Percentiles rank a stretch among this genome's conserved stretches.
Conservation (phyloP, 768 basidiomycete genomes). For the Butyriboletus loyo region DNA sequence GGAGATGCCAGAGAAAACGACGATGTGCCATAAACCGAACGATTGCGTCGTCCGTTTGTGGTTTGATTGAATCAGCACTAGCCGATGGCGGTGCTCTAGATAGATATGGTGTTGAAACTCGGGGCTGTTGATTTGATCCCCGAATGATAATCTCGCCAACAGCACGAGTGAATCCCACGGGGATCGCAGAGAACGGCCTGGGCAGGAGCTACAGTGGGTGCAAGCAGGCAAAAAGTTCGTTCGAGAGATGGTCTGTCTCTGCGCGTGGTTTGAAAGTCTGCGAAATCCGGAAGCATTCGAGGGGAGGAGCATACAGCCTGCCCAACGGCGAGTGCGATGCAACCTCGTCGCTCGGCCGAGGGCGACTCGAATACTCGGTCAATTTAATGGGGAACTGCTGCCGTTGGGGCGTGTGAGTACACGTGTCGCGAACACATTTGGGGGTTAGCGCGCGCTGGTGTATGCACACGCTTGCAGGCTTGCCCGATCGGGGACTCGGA, state of each 20-base stretch:
- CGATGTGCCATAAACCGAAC: neutral
- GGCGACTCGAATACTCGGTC: constrained; percentile 2
- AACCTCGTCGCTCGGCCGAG: constrained; percentile 14
- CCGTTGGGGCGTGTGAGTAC: constrained; percentile 33
- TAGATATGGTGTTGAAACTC: neutral
- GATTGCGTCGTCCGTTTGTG: neutral
- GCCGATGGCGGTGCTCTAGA: constrained; percentile 16
- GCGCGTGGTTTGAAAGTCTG: constrained; percentile 21
- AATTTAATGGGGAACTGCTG: constrained; percentile 24
- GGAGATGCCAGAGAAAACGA: neutral
- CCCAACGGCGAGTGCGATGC: constrained; percentile 4
- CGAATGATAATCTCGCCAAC: constrained; percentile 13
- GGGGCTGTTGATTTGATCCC: constrained; percentile 7
- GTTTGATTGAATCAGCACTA: constrained; percentile 4
- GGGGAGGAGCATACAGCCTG: constrained; percentile 4
- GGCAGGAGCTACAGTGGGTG: neutral
- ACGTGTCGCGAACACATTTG: constrained; percentile 30
- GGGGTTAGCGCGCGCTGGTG: constrained; percentile 28
- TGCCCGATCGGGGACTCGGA: neutral
- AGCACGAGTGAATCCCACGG: constrained; percentile 4
- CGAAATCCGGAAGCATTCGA: constrained; percentile 26
- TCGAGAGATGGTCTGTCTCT: neutral
- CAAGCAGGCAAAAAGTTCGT: neutral
- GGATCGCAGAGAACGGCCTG: constrained; percentile 7
- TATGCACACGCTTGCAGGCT: constrained; percentile 1